Percentiles rank a stretch among this genome's conserved stretches.
Conservation (phyloP, 164 flowering plant genomes). For the Chimonanthus salicifolius region DNA sequence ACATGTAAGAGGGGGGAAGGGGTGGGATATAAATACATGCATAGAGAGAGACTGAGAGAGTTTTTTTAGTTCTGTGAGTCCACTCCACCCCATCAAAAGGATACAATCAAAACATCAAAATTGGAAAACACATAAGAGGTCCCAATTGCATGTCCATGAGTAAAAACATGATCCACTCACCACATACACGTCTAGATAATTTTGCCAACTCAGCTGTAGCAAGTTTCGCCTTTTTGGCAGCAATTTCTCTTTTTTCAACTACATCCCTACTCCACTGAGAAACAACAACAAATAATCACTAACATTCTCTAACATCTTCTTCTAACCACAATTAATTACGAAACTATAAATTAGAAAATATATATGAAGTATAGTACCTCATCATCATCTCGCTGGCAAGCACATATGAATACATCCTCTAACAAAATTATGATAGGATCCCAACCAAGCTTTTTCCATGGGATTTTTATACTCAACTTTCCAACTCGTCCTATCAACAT, state of each 20-base stretch:
- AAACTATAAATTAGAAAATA: background rate
- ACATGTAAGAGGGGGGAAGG: background rate
- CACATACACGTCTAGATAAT: conserved; percentile 75
- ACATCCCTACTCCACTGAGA: conserved; percentile 67
- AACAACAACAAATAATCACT: background rate
- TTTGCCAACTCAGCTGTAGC: conserved; percentile 94
- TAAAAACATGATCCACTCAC: conserved; percentile 34
- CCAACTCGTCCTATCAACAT: conserved; percentile 61
- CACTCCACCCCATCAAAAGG: too few species aligned
- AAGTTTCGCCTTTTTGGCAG: conserved; percentile 88
- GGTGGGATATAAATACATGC: too few species aligned
- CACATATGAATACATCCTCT: conserved; percentile 68
- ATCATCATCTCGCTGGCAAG: conserved; percentile 53
- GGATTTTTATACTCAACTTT: conserved; percentile 74
- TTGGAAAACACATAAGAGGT: background rate
- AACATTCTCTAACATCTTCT: background rate
- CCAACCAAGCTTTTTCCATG: conserved; percentile 93
- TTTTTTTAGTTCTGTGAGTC: too few species aligned
- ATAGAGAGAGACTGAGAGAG: too few species aligned
- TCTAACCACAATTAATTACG: conserved; percentile 6
- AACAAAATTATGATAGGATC: conserved; percentile 67
- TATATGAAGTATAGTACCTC: conserved; percentile 37
- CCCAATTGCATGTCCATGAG: background rate
- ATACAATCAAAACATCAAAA: background rate
- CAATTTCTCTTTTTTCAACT: conserved; percentile 71